These are phyloP conservation scores for Panus rudis DNA, from an alignment of 768 basidiomycete genomes.

Conservation along the genomic window DNA sequence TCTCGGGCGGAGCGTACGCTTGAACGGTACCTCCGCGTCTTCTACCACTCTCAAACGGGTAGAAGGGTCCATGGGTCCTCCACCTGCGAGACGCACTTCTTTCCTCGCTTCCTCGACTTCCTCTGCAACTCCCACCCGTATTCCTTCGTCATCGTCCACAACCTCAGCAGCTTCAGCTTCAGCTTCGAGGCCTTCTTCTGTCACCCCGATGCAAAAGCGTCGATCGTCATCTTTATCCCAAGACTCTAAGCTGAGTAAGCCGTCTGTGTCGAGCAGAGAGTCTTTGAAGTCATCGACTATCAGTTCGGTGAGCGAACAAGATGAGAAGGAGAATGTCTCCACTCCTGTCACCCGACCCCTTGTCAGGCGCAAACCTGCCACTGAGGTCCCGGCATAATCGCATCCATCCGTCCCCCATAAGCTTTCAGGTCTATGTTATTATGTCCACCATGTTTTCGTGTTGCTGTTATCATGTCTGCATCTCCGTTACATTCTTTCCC, in stretches of 20 bases:
- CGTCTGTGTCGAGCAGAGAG: slow-evolving; percentile 26
- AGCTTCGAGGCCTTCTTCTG: slow-evolving; percentile 15
- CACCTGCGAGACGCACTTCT: slow-evolving; percentile 21
- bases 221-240: neutral
- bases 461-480: too few species aligned
- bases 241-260: slow-evolving; percentile 25
- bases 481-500: too few species aligned
- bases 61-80: slow-evolving; percentile 47
- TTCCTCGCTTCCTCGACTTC: slow-evolving; percentile 3
- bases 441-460: too few species aligned
- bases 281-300: slow-evolving; percentile 30
- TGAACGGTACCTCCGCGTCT: slow-evolving; percentile 26
- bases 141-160: too few species aligned
- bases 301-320: slow-evolving; percentile 35
- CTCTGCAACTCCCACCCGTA: slow-evolving; percentile 15
- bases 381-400: slow-evolving; percentile 6
- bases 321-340: slow-evolving; percentile 58
- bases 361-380: slow-evolving; percentile 10
- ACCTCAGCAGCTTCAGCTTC: slow-evolving; percentile 8
- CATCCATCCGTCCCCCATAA: slow-evolving; percentile 5
- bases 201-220: slow-evolving; percentile 17
- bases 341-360: slow-evolving; percentile 17
- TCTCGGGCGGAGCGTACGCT: slow-evolving; percentile 44
- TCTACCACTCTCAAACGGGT: slow-evolving; percentile 12
- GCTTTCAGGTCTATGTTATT: too few species aligned